Base-by-base conservation (phyloP, 306 rosid genomes). In the Pyrus communis region DNA sequence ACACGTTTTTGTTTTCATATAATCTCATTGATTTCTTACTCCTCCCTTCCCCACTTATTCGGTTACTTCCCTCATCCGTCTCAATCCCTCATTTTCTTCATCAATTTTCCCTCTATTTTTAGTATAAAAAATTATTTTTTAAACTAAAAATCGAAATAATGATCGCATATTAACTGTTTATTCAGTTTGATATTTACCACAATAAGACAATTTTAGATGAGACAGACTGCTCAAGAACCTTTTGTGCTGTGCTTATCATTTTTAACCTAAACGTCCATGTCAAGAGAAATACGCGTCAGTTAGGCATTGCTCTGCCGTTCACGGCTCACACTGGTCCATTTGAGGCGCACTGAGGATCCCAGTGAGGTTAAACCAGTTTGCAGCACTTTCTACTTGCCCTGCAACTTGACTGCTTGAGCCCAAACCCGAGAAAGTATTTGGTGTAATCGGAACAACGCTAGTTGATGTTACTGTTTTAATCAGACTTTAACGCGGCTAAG, bases 251-350 rank as follows among this genome's bases (percentile, higher is more conserved):
- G 38, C 19, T 14, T 61, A 9, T 27, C 55, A 6, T 1, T 62
- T 27, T 27, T 62, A 1, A 27, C 67, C 2, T 4, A 15, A 62
- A 62, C 46, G 33, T 61, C 71, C 30, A 59, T 27, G 3, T 70
- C 80, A 70, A 40, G 61, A 15, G 22, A 0, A 7, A n/a, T 77
- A 12, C 67, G 45, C 21, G 61, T 75, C 63, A 64, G 57, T 75
- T 81, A 18, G 77, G 73, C 69, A 81, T 69, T 81, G 42, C 38
- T 35, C 38, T 69, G 67, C 77, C 74, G 70, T 76, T 61, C 67
- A 61, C 74, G 65, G 68, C 67, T 74, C 49, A 74, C 28, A 70
- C 52, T 61, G 30, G 27, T 62, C 68, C 80, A 27, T 75, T 9
- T n/a, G 23, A 74, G 25, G 70, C 68, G 69, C 57, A 59, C 74